Evolutionary conservation across 106 monocot genomes (phyloP), one percentile per base, ranked within the genome.

Genomic region (Hemerocallis citrina): DNA sequence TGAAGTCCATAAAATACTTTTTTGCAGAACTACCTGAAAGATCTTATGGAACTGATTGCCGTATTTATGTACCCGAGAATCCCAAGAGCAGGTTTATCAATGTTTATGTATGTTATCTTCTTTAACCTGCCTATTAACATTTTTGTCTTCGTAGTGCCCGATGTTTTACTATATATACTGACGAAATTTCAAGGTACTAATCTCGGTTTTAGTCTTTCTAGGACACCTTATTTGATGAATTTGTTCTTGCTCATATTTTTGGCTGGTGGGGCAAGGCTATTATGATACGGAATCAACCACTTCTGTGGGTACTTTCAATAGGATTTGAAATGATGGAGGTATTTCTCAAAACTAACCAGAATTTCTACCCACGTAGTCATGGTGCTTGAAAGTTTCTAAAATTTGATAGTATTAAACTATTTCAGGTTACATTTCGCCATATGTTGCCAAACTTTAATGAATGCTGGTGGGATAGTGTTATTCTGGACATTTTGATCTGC

Each of bases 231-330:
- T 89, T 95, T 76, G 94, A 95, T 79, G 94, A 95, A 68, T 95
- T 95, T 86, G 94, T 89, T 40, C 66, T 86, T 52, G 94, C 94
- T 50, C 94, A 95, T 74, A 76, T 95, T 45, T 89, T 95, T 75
- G 94, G 94, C 52, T 95, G 94, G 94, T 95, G 94, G 89, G 89
- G 83, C 5, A 95, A 95, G 52, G 94, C 89, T 31, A 95, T 95
- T 78, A 95, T 95, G 94, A 89, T 95, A 34, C 71, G 94, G 16
- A 95, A 95, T 59, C 89, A 89, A 72, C 81, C 89, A 19, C 94
- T 95, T 62, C 52, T 95, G 43, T 95, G 94, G 94, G 78, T 95
- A 3, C 71, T 95, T n/a, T 95, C 94, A 34, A 80, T 95, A 68
- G 94, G 94, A 6, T 95, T 95, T 69, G 94, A 95, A 47, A 60